phyloP scores from a whole-genome alignment of 768 basidiomycete species.

The Amanita rubescens region DNA sequence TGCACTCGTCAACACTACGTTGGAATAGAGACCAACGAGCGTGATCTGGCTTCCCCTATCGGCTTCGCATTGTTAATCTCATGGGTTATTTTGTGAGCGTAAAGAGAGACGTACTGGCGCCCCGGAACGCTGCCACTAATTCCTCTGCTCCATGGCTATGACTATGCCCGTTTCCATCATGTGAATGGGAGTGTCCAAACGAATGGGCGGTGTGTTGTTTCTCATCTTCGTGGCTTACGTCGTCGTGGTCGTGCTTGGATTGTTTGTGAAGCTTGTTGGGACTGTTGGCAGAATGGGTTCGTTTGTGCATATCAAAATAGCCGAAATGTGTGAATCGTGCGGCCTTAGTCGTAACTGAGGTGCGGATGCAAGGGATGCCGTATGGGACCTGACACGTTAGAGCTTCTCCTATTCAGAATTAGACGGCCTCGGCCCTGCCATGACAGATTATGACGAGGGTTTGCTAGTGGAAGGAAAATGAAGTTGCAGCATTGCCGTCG shows the following conservation, averaged over 20 bases:
- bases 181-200: conserved; percentile 59
- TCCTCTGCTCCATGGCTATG: conserved; percentile 57
- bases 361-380: neutral
- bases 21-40: conserved; percentile 74
- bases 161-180: conserved; percentile 51
- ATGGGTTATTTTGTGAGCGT: neutral
- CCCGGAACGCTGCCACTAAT: conserved; percentile 60
- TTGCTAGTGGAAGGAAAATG: neutral
- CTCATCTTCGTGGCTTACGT: conserved; percentile 22
- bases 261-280: neutral
- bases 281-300: conserved; percentile 16
- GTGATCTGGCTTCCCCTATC: conserved; percentile 83
- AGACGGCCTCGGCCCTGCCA: neutral
- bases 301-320: conserved; percentile 14
- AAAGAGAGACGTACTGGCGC: conserved; percentile 44
- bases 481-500: too few species aligned
- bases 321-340: neutral
- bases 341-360: neutral
- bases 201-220: conserved; percentile 45
- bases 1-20: conserved; percentile 70
- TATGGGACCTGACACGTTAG: too few species aligned
- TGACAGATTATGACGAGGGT: neutral
- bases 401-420: neutral
- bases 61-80: conserved; percentile 30
- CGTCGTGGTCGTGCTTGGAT: conserved; percentile 5